These are phyloP conservation scores for Talaromyces ruber DNA, from an alignment of 495 filamentous ascomycete species.

Conservation along the genomic window DNA sequence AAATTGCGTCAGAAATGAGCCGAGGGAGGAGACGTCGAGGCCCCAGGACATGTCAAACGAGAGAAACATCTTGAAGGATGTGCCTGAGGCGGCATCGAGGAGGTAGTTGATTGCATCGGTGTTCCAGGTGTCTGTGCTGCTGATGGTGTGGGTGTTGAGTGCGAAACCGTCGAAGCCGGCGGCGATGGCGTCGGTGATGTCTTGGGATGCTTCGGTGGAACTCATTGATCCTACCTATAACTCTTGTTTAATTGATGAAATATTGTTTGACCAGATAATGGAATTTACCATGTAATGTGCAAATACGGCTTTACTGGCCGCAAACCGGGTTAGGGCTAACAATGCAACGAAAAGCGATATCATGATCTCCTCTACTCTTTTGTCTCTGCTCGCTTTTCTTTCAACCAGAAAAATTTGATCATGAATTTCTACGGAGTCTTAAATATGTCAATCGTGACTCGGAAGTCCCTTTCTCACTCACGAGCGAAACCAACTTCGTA, in stretches of 20 bases:
- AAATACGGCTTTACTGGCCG: constrained; percentile 12
- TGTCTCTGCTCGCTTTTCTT: not conserved
- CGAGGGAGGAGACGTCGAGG: not conserved
- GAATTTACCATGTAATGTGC: constrained; percentile 24
- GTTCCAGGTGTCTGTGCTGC: constrained; percentile 11
- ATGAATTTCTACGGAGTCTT: not conserved
- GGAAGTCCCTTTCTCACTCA: not conserved
- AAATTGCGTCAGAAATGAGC: constrained; percentile 5
- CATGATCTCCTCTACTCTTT: no score
- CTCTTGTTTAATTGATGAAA: not conserved
- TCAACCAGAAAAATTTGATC: not conserved
- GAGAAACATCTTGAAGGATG: constrained; percentile 19
- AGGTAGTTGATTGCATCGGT: constrained; percentile 10
- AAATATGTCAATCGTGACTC: not conserved
- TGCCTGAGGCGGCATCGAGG: constrained; percentile 11
- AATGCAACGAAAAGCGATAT: not conserved
- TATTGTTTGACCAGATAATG: no score
- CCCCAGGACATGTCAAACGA: constrained; percentile 17
- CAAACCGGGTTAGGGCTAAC: not conserved
- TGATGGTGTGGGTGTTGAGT: constrained; percentile 14
- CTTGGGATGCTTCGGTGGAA: constrained; percentile 14
- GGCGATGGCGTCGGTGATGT: constrained; percentile 16
- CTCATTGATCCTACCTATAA: constrained; percentile 13
- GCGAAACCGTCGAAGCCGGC: constrained; percentile 21
- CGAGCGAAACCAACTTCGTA: not conserved